These are phyloP conservation scores for Grigorovia jiainica DNA, from an alignment of 805 yeast genomes.

Conservation along the genomic window DNA sequence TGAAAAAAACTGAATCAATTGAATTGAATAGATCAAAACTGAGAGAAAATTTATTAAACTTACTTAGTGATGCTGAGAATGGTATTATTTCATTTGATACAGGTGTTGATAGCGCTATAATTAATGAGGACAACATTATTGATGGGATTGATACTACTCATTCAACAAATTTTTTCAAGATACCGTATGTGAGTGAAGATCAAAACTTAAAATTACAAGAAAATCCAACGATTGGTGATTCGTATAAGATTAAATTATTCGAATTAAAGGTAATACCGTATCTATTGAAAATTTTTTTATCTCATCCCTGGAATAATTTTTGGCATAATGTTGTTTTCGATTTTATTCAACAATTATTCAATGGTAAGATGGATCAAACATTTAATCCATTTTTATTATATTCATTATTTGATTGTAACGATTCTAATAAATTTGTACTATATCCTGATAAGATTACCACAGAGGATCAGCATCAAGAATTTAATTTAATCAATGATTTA, in stretches of 20 bases:
- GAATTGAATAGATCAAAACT: slow-evolving; percentile 60
- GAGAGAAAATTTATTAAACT: slow-evolving; percentile 43
- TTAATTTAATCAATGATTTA: slow-evolving; percentile 46
- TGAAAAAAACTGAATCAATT: slow-evolving; percentile 58
- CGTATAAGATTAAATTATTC: slow-evolving; percentile 67
- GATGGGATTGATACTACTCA: slow-evolving; percentile 8
- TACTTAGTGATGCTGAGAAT: slow-evolving; percentile 27
- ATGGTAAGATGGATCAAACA: slow-evolving; percentile 78
- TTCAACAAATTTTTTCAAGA: slow-evolving; percentile 22
- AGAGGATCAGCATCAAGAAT: too few relatives aligned
- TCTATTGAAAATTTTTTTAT: slow-evolving; percentile 66
- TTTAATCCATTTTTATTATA: slow-evolving; percentile 66
- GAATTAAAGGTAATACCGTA: slow-evolving; percentile 63
- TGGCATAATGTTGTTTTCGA: slow-evolving; percentile 96
- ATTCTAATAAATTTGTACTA: slow-evolving; percentile 11
- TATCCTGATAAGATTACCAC: neutral
- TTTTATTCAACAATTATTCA: slow-evolving; percentile 86
- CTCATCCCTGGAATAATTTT: slow-evolving; percentile 94
- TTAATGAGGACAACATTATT: neutral
- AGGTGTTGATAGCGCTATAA: neutral
- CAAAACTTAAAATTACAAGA: slow-evolving; percentile 37
- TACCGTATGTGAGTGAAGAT: slow-evolving; percentile 30
- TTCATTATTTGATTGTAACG: slow-evolving; percentile 21
- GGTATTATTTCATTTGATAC: slow-evolving; percentile 6
- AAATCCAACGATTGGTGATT: slow-evolving; percentile 77